Evolutionary conservation across 768 basidiomycete species (phyloP), one percentile per base, ranked within the genome.

Genomic region (Amanita pallidorosea): DNA sequence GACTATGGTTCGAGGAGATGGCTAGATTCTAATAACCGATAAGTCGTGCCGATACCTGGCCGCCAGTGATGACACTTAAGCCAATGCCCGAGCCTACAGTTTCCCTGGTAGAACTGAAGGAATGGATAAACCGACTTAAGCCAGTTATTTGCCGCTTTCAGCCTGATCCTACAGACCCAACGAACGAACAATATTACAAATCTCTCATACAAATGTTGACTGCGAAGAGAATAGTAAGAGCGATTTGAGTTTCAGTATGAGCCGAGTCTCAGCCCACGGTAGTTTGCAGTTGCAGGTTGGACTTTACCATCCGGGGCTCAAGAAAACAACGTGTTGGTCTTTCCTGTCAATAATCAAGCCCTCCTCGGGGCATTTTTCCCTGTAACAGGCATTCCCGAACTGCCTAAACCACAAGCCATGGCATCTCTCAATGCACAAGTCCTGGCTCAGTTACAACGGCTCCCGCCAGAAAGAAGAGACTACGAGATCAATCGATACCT

Each of bases 201-300:
- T 53, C 64, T 3, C 65, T 84, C 20, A 58, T 71, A 4, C 61
- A 66, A 8, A 58, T 76, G 8, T 65, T 85, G 53, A 45, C 41
- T 0, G 63, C 65, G 0, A 75, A 70, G 49, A 71, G 67, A 27
- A 59, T 74, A 18, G 82, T 83, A 52, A 46, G 76, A 65, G 23
- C 52, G 43, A 27, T 34, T 27, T 44, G 25, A 23, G 29, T 31
- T 27, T 38, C 17, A 11, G n/a, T 27, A 31, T 20, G 12, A 13
- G 4, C 49, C 18, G 13, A 23, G 42, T 37, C 58, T 53, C 20
- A 45, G 18, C 2, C 13, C 35, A 35, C 38, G 9, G n/a, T 52
- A 81, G 79, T 81, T 69, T 47, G 77, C 76, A 15, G 63, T 72
- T 18, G 68, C 71, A 5, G 68, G 72, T n/a, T 81, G 80, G 77